Conservation (phyloP, 768 basidiomycete genomes). For the Gloeostereum incarnatum region DNA sequence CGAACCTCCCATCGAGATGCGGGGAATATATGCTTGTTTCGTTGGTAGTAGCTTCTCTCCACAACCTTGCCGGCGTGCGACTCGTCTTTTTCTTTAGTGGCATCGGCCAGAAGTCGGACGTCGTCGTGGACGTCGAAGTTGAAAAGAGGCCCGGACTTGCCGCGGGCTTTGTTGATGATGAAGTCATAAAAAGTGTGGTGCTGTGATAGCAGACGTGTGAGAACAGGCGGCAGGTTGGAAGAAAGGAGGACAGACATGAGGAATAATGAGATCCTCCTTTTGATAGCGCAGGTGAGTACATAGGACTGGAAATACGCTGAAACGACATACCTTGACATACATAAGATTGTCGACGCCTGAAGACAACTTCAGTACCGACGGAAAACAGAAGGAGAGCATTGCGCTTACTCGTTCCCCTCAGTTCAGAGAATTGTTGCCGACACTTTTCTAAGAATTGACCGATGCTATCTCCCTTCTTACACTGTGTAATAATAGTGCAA, state of each 20-base stretch:
- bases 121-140: constrained; percentile 99
- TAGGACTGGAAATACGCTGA: not conserved
- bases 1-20: constrained; percentile 93
- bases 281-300: constrained; percentile 1
- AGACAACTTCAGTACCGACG: too few relatives aligned
- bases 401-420: constrained; percentile 81
- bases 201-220: constrained; percentile 33
- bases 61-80: constrained; percentile 99
- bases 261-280: constrained; percentile 99
- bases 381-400: too few relatives aligned
- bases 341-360: constrained; percentile 96
- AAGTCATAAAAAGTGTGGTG: constrained; percentile 99
- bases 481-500: constrained; percentile 37
- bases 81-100: constrained; percentile 95
- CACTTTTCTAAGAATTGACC: constrained; percentile 88
- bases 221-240: constrained; percentile 3
- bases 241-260: constrained; percentile 54
- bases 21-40: constrained; percentile 97
- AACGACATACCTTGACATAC: constrained; percentile 80
- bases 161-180: constrained; percentile 95
- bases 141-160: constrained; percentile 96
- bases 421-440: constrained; percentile 85
- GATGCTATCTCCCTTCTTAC: constrained; percentile 94
- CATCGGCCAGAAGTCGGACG: constrained; percentile 88
- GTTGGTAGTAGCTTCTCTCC: constrained; percentile 89